Evolutionary conservation across 768 basidiomycete genomes (phyloP), one percentile per base, ranked within the genome.

Genomic region (Boletus rubropictus): DNA sequence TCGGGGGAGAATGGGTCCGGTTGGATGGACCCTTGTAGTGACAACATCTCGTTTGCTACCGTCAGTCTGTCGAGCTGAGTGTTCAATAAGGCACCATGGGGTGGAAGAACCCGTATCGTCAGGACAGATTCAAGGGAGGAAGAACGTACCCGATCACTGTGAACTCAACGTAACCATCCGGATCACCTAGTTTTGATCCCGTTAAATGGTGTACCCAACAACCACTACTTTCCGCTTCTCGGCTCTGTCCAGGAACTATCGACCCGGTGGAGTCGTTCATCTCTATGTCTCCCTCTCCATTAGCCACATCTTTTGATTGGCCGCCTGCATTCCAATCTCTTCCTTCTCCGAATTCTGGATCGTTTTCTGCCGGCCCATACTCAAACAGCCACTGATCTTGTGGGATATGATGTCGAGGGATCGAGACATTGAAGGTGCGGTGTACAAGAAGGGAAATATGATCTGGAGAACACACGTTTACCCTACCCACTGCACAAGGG

Each of bases 371-470:
- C 0, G 86, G 75, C 4, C 84, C 89, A 53, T 90, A 86, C 65
- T 94, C 88, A 59, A 95, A 97, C 47, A 80, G 76, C 84, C 89
- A 94, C 49, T 77, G 66, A 27, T 86, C 82, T 22, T 70, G 72
- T 3, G 89, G 89, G 54, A 97, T 92, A 63, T 96, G 92, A 60
- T 89, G 81, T 46, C 87, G 80, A 3, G 94, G 93, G 66, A 97
- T 93, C 17, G 94, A 94, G 15, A 89, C 86, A 65, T 97, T 97
- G 74, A 96, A 97, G 6, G 89, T 96, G 21, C 82, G 81, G 57
- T 93, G 89, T 3, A 93, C 75, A 28, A 97, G 86, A 14, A 97
- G 73, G 1, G 92, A 89, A 44, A 96, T 74, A 57, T 97, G 94
- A 60, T 94, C 92, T 1, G 92, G 91, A 3, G 93, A 95, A 55